phyloP scores from a whole-genome alignment of 257 asterid species.

The Mitragyna speciosa region DNA sequence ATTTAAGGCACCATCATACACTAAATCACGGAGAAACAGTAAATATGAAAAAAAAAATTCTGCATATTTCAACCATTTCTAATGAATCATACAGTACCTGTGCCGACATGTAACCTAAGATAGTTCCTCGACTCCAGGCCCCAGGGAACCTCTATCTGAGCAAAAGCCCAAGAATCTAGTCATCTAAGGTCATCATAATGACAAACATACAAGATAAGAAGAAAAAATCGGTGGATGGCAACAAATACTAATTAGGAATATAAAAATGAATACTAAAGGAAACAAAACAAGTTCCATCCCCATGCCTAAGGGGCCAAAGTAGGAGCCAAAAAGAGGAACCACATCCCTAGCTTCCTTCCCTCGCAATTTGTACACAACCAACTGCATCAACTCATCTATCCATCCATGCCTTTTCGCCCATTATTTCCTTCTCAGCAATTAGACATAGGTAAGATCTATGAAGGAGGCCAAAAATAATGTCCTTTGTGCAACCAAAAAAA shows the following conservation, averaged over 20 bases:
- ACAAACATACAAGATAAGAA: constrained; percentile 6
- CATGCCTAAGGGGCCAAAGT: constrained; percentile 33
- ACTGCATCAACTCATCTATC: constrained; percentile 13
- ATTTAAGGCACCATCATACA: not conserved
- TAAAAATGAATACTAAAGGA: not conserved
- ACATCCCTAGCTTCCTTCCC: constrained; percentile 33
- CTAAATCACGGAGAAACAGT: not conserved
- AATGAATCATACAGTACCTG: constrained; percentile 25
- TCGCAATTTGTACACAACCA: constrained; percentile 32
- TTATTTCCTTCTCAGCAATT: constrained; percentile 47
- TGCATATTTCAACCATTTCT: constrained; percentile 34
- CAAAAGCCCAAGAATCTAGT: constrained; percentile 26
- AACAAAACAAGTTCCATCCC: constrained; percentile 15
- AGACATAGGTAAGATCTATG: constrained; percentile 29
- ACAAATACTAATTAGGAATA: constrained; percentile 28
- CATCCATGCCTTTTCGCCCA: constrained; percentile 22
- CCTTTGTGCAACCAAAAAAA: constrained; percentile 46
- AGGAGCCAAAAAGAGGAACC: constrained; percentile 36
- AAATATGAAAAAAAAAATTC: constrained; percentile 18
- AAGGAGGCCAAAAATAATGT: constrained; percentile 49
- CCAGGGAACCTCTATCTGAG: constrained; percentile 6
- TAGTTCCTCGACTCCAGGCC: constrained; percentile 25
- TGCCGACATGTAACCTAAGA: constrained; percentile 20
- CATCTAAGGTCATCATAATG: constrained; percentile 26
- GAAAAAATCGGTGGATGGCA: constrained; percentile 28